Conservation (phyloP, 495 filamentous ascomycete genomes). For the Penicillium canariense region DNA sequence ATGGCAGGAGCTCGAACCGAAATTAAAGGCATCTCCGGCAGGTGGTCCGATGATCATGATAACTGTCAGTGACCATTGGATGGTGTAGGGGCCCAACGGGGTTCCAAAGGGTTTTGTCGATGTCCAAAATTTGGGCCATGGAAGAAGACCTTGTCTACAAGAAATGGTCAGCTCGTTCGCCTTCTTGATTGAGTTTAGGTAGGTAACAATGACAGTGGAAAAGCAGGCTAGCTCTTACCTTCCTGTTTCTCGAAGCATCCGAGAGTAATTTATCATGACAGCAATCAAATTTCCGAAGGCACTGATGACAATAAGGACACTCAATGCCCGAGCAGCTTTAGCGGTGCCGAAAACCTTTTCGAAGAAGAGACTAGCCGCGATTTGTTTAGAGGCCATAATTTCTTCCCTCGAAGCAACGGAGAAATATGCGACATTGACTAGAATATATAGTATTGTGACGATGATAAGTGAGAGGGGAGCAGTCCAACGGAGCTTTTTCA, state of each 20-base stretch:
- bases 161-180: not conserved
- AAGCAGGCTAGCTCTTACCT: not conserved
- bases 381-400: constrained; percentile 49
- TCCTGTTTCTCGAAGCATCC: constrained; percentile 61
- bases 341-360: constrained; percentile 55
- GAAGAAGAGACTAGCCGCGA: constrained; percentile 60
- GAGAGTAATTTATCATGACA: constrained; percentile 55
- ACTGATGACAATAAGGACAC: constrained; percentile 60
- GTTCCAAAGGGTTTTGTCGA: constrained; percentile 63
- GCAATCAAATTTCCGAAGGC: constrained; percentile 64
- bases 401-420: constrained; percentile 54
- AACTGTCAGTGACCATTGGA: constrained; percentile 58
- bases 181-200: too few species aligned
- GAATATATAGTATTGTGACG: constrained; percentile 55
- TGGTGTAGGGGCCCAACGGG: constrained; percentile 55
- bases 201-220: not conserved
- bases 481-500: constrained; percentile 55
- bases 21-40: constrained; percentile 67
- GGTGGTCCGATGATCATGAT: constrained; percentile 66
- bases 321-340: constrained; percentile 51
- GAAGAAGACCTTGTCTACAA: constrained; percentile 60
- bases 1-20: constrained; percentile 27
- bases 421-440: constrained; percentile 64
- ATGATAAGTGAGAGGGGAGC: constrained; percentile 49
- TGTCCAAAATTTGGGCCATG: constrained; percentile 61